Evolutionary conservation across 192 early-diverging fungal genomes (phyloP).

Genomic region (Pecoramyces ruminantium): DNA sequence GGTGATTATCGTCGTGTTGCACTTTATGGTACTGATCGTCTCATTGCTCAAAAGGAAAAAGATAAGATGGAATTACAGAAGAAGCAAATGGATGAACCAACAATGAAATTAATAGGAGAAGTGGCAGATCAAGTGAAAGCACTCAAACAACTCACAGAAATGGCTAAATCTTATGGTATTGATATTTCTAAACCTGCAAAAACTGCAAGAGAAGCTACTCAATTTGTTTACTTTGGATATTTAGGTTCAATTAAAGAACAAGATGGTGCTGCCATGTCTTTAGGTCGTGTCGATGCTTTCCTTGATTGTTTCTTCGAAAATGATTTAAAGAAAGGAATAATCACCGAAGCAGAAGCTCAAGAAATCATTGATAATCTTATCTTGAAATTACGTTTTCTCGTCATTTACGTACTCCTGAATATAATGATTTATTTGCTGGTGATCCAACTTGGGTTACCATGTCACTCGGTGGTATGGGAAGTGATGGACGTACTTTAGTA

Average conservation of each 20-base stretch:
- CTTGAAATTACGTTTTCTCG: too few species aligned
- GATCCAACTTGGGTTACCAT: too few species aligned
- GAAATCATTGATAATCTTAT: conserved; percentile 9
- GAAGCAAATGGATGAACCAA: conserved; percentile 1
- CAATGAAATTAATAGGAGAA: conserved; percentile 4
- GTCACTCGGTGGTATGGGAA: too few species aligned
- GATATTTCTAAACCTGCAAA: conserved; percentile 4
- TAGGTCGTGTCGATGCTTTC: conserved; percentile 7
- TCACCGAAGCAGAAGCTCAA: conserved; percentile 4
- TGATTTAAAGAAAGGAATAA: conserved; percentile 1
- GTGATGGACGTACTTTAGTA: too few species aligned
- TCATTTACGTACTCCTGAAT: too few species aligned
- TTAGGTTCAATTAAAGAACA: conserved; percentile 6
- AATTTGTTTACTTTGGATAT: conserved; percentile 7
- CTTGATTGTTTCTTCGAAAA: conserved; percentile 5
- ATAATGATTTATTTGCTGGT: too few species aligned
- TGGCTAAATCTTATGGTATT: conserved; percentile 7
- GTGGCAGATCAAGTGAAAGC: conserved; percentile 4
- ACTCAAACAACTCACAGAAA: not conserved
- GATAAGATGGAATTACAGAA: conserved; percentile 2
- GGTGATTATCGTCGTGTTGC: conserved; percentile 9
- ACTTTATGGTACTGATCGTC: conserved; percentile 6
- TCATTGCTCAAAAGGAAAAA: conserved; percentile 2
- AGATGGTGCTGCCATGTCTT: conserved; percentile 7
- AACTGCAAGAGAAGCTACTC: conserved; percentile 4